Conservation (phyloP, 192 early-diverging fungal genomes). For the Tieghemiomyces parasiticus region DNA sequence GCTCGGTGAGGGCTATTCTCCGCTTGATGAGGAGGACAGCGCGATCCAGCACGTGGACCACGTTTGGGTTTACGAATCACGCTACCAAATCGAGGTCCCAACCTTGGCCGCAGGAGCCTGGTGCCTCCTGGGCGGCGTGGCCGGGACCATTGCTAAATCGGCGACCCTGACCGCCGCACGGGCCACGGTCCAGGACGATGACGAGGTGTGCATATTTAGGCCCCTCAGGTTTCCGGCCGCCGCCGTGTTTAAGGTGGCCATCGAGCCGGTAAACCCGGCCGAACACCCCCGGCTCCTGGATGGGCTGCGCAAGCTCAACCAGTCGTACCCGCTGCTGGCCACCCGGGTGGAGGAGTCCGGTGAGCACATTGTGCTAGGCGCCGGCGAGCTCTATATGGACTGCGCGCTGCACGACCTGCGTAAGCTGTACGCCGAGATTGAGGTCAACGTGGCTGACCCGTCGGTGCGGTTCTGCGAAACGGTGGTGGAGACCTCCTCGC, state of each 20-base stretch:
- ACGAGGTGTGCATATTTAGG: slow-evolving; percentile 68
- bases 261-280: slow-evolving; percentile 95
- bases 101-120: slow-evolving; percentile 70
- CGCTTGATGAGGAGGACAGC: slow-evolving; percentile 95
- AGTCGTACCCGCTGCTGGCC: slow-evolving; percentile 78
- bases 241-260: slow-evolving; percentile 85
- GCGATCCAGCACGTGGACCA: slow-evolving; percentile 44
- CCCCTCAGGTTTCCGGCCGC: slow-evolving; percentile 69
- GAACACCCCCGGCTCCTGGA: slow-evolving; percentile 97
- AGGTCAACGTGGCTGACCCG: slow-evolving; percentile 96
- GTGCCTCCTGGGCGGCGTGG: slow-evolving; percentile 87
- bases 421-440: slow-evolving; percentile 85
- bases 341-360: slow-evolving; percentile 95
- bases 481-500: slow-evolving; percentile 79
- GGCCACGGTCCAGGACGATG: slow-evolving; percentile 25
- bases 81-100: slow-evolving; percentile 62
- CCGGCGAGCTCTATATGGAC: slow-evolving; percentile 94
- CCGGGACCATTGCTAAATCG: slow-evolving; percentile 83
- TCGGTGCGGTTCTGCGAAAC: slow-evolving; percentile 93
- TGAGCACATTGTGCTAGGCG: slow-evolving; percentile 87
- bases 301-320: slow-evolving; percentile 90
- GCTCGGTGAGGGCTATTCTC: slow-evolving; percentile 79
- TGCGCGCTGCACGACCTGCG: slow-evolving; percentile 94
- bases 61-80: slow-evolving; percentile 66
- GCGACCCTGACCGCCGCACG: slow-evolving; percentile 74